These are phyloP conservation scores for Urochloa ruziziensis DNA, from an alignment of 176 grass and related monocot genomes.

Conservation along the genomic window DNA sequence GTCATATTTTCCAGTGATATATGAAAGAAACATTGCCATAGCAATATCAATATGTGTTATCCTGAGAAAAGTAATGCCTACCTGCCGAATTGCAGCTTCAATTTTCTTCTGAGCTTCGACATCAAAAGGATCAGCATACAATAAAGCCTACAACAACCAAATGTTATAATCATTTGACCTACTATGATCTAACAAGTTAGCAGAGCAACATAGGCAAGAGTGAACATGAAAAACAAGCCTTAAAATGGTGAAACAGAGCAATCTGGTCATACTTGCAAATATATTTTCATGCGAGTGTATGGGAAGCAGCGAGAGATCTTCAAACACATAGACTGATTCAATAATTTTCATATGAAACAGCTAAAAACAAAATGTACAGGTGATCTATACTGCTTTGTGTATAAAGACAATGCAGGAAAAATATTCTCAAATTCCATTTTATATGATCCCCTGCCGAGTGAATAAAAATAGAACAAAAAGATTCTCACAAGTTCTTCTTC, in stretches of 20 bases:
- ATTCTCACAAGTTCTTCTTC: conserved; percentile 94
- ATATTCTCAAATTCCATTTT: too few species aligned
- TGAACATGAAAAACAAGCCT: background rate
- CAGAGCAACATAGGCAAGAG: background rate
- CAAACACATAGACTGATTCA: background rate
- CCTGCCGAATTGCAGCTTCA: conserved; percentile 96
- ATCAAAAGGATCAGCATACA: conserved; percentile 96
- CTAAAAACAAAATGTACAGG: background rate
- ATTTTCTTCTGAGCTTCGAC: conserved; percentile 97
- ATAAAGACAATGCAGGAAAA: too few species aligned
- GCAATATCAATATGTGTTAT: conserved; percentile 6
- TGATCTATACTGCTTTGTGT: too few species aligned
- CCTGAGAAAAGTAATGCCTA: conserved; percentile 32
- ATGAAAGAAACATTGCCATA: background rate
- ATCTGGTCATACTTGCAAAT: background rate
- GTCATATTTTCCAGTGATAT: conserved; percentile 6
- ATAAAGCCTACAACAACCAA: conserved; percentile 58
- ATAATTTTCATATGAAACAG: background rate
- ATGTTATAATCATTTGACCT: background rate
- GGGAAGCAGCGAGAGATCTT: conserved; percentile 4
- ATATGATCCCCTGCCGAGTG: background rate
- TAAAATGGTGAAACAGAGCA: background rate
- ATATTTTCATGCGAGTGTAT: background rate
- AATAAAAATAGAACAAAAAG: conserved; percentile 14
- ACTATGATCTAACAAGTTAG: conserved; percentile 17